phyloP scores from a whole-genome alignment of 352 stramenopile species.

The Phytophthora constricta region DNA sequence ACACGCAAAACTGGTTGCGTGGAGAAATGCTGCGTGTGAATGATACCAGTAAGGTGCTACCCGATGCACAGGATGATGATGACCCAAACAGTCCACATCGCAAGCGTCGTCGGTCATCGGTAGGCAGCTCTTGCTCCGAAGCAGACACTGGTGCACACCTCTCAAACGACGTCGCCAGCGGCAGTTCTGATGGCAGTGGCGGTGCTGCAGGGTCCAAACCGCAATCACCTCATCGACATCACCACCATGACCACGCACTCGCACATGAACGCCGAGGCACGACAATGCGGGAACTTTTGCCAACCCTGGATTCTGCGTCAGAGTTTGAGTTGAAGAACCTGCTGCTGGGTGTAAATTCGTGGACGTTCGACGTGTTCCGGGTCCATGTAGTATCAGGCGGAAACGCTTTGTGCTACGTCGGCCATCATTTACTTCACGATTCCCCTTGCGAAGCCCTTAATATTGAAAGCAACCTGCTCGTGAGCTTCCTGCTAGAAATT shows the following conservation, averaged over 20 bases:
- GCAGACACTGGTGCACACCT: constrained; percentile 7
- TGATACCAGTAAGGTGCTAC: constrained; percentile 70
- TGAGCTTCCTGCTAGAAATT: constrained; percentile 84
- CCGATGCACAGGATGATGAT: constrained; percentile 46
- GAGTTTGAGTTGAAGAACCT: constrained; percentile 80
- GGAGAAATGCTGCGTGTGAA: constrained; percentile 78
- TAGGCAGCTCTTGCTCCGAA: constrained; percentile 30
- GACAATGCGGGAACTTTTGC: constrained; percentile 74
- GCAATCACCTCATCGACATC: constrained; percentile 21
- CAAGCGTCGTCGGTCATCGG: constrained; percentile 30
- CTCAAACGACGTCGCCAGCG: neutral
- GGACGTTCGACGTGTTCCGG: constrained; percentile 84
- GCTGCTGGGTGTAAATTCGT: constrained; percentile 56
- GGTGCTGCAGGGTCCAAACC: neutral
- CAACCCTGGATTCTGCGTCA: constrained; percentile 58
- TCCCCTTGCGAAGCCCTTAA: constrained; percentile 59
- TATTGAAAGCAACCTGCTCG: constrained; percentile 68
- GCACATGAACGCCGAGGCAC: constrained; percentile 38
- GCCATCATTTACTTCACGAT: constrained; percentile 80
- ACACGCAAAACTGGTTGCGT: constrained; percentile 87
- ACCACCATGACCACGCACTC: constrained; percentile 26
- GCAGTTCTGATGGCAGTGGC: constrained; percentile 19
- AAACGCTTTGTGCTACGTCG: constrained; percentile 79
- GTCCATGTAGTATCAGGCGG: constrained; percentile 70
- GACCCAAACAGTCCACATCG: constrained; percentile 14